Conservation (phyloP, 345 rosid genomes). For the Eucalyptus grandis region DNA sequence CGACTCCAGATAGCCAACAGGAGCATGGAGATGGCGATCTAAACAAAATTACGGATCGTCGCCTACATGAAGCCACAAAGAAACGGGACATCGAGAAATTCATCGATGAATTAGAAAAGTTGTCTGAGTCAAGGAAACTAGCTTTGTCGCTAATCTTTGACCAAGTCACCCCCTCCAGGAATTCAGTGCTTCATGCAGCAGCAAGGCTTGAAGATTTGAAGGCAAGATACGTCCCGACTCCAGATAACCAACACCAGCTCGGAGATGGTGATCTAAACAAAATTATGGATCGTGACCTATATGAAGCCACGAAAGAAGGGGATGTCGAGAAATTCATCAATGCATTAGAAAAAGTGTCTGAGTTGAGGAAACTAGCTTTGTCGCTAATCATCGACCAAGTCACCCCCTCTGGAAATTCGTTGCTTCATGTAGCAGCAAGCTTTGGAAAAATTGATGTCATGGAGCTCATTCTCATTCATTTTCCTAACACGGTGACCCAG, state of each 20-base stretch:
- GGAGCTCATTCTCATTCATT: neutral
- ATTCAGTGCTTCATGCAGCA: neutral
- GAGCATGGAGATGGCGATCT: neutral
- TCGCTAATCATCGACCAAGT: neutral
- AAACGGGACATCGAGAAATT: neutral
- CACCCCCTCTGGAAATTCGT: neutral
- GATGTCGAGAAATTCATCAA: neutral
- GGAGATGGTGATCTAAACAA: neutral
- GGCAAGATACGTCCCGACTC: neutral
- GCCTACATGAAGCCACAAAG: neutral
- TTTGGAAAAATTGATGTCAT: accelerated
- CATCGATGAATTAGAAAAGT: neutral
- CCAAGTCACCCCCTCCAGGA: neutral
- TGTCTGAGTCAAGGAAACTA: neutral
- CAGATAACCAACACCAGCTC: neutral
- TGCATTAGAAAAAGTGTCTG: neutral
- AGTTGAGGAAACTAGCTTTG: neutral
- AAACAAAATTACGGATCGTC: neutral
- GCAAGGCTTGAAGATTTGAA: neutral
- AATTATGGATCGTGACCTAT: neutral
- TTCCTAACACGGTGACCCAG: accelerated
- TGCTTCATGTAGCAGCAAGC: neutral
- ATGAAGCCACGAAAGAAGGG: neutral
- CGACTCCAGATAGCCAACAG: neutral
- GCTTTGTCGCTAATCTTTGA: neutral